These are phyloP conservation scores for Diddensiella caesifluorescens DNA, from an alignment of 805 yeast species.

Conservation along the genomic window DNA sequence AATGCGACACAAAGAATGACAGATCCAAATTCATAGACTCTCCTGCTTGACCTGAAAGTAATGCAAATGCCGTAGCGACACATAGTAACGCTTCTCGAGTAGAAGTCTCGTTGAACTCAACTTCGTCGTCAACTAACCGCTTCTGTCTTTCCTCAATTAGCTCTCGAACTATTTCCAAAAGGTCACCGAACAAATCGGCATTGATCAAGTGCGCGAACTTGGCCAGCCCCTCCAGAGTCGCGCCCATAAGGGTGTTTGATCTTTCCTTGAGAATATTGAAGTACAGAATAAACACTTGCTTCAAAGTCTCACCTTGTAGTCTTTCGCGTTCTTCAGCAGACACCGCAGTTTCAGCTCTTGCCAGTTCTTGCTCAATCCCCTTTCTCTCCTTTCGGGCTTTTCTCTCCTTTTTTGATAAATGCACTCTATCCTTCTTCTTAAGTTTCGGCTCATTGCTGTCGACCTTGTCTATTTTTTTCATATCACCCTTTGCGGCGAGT, in stretches of 20 bases:
- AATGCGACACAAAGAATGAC: conserved; percentile 68
- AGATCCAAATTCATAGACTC: conserved; percentile 76
- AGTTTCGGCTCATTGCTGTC: conserved; percentile 46
- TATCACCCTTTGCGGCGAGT: conserved; percentile 32
- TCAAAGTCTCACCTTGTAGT: conserved; percentile 78
- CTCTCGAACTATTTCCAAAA: conserved; percentile 83
- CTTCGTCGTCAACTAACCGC: conserved; percentile 42
- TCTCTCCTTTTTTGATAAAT: conserved; percentile 82
- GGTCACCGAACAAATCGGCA: conserved; percentile 87
- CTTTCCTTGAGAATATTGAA: conserved; percentile 66
- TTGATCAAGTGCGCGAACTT: conserved; percentile 89
- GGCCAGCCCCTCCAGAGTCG: conserved; percentile 87
- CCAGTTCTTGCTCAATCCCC: conserved; percentile 83
- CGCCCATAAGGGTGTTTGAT: conserved; percentile 65
- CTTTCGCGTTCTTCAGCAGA: conserved; percentile 83
- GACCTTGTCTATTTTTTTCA: conserved; percentile 36
- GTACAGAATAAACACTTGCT: conserved; percentile 65
- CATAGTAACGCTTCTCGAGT: conserved; percentile 71
- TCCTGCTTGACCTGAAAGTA: conserved; percentile 67
- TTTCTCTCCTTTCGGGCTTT: conserved; percentile 83
- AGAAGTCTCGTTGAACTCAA: conserved; percentile 38
- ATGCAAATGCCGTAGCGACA: conserved; percentile 83
- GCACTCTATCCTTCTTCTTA: conserved; percentile 83
- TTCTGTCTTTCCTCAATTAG: conserved; percentile 49
- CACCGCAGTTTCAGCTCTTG: conserved; percentile 79